Evolutionary conservation across 306 rosid species (phyloP), one percentile per base, ranked within the genome.

Genomic region (Biancaea sappan): DNA sequence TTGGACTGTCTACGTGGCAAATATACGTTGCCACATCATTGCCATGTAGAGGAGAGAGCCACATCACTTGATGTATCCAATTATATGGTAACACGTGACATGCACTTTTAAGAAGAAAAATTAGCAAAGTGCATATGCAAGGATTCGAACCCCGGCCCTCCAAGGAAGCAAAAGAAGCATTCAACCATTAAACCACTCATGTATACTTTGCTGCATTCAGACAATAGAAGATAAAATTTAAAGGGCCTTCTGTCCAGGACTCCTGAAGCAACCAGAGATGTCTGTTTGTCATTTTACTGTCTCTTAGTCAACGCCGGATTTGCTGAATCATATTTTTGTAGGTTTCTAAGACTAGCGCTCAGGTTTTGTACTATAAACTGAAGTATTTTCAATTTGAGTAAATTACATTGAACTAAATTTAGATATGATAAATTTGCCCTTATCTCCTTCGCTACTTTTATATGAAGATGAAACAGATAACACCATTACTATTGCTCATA

Each of bases 131-230:
- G n/a, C n/a, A n/a, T n/a, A n/a, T n/a, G n/a, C n/a, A n/a, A n/a
- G n/a, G n/a, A n/a, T n/a, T n/a, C n/a, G n/a, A n/a, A n/a, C n/a
- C n/a, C n/a, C n/a, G n/a, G n/a, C n/a, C n/a, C n/a, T n/a, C n/a
- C n/a, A n/a, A n/a, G n/a, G n/a, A n/a, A n/a, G n/a, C n/a, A n/a
- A n/a, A n/a, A n/a, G n/a, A n/a, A n/a, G n/a, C n/a, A n/a, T n/a
- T n/a, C n/a, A n/a, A n/a, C n/a, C n/a, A n/a, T n/a, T n/a, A n/a
- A n/a, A n/a, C n/a, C n/a, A n/a, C n/a, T n/a, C n/a, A n/a, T n/a
- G n/a, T n/a, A n/a, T n/a, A n/a, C n/a, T n/a, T n/a, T n/a, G 92
- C 90, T 61, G 90, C 92, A 35, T 69, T 92, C 72, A 84, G 80
- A 82, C 81, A 90, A 65, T 71, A 67, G 28, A 79, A 69, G 53